Conservation (phyloP, 2,329 filamentous ascomycete genomes). For the Colletotrichum horii region DNA sequence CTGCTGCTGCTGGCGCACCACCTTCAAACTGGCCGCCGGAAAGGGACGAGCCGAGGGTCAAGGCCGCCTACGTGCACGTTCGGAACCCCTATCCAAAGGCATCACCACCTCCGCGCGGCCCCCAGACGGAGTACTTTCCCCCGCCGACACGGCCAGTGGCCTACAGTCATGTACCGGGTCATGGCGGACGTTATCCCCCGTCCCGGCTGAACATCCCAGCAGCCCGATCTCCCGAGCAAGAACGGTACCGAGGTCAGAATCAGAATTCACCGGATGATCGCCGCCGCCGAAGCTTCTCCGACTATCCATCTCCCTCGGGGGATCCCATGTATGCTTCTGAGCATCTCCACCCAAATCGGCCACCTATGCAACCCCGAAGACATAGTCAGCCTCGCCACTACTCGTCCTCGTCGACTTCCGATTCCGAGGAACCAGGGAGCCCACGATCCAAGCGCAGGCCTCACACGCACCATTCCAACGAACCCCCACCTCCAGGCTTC, state of each 20-base stretch:
- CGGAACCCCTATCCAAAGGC: conserved; percentile 32
- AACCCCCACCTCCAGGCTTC: conserved; percentile 30
- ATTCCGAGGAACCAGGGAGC: conserved; percentile 30
- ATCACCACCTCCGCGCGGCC: conserved; percentile 24
- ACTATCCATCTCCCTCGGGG: conserved; percentile 46
- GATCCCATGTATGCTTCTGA: conserved; percentile 28
- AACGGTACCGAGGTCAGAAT: conserved; percentile 39
- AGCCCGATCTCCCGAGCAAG: conserved; percentile 35
- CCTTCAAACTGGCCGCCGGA: conserved; percentile 30
- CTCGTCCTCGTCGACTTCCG: conserved; percentile 49
- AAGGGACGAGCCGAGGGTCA: conserved; percentile 38
- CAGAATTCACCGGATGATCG: conserved; percentile 44
- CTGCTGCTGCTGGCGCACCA: not conserved
- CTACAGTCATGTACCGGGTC: conserved; percentile 48
- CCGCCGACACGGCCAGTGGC: conserved; percentile 32
- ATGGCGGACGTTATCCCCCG: conserved; percentile 41
- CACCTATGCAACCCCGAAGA: conserved; percentile 38
- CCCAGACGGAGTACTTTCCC: conserved; percentile 34
- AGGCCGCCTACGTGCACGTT: conserved; percentile 41
- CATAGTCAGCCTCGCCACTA: conserved; percentile 55
- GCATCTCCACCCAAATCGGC: conserved; percentile 41
- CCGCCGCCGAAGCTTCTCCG: conserved; percentile 58
- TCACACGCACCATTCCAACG: conserved; percentile 26
- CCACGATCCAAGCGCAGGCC: conserved; percentile 26
- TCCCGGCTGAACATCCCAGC: conserved; percentile 29